Percentiles rank a stretch among this genome's conserved stretches.
Conservation (phyloP, 768 basidiomycete species). For the Artomyces pyxidatus region DNA sequence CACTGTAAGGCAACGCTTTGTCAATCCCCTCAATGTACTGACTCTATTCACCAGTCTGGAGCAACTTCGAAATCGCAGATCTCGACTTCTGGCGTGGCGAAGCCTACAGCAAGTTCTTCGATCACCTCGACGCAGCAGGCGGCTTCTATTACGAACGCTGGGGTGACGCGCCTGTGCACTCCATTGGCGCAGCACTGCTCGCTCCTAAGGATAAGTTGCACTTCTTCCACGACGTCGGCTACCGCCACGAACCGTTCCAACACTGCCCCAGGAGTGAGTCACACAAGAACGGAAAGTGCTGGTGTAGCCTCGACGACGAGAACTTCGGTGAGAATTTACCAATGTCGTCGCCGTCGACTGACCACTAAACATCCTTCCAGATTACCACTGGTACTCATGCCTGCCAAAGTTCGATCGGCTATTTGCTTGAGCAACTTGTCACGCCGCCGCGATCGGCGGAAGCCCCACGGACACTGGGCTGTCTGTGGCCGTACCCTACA, state of each 20-base stretch:
- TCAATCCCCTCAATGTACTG: background rate
- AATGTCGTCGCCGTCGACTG: too few relatives aligned
- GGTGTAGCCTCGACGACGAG: constrained; percentile 60
- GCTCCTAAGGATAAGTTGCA: constrained; percentile 85
- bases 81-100: constrained; percentile 51
- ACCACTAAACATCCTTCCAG: constrained; percentile 29
- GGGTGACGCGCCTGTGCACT: constrained; percentile 85
- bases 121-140: constrained; percentile 44
- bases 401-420: constrained; percentile 26
- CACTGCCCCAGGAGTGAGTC: constrained; percentile 78
- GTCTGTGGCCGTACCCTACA: too few relatives aligned
- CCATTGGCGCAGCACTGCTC: constrained; percentile 84
- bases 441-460: too few relatives aligned
- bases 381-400: constrained; percentile 86
- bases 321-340: constrained; percentile 77
- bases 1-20: constrained; percentile 32
- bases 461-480: too few relatives aligned
- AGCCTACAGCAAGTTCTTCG: constrained; percentile 51
- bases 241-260: constrained; percentile 90
- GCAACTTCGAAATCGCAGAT: constrained; percentile 57
- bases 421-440: constrained; percentile 6
- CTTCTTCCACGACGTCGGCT: constrained; percentile 93
- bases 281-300: constrained; percentile 76
- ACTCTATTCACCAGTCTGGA: constrained; percentile 39
- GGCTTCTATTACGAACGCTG: constrained; percentile 72